These are phyloP conservation scores for Pyricularia grisea DNA, from an alignment of 2,329 filamentous ascomycete species.

Conservation along the genomic window DNA sequence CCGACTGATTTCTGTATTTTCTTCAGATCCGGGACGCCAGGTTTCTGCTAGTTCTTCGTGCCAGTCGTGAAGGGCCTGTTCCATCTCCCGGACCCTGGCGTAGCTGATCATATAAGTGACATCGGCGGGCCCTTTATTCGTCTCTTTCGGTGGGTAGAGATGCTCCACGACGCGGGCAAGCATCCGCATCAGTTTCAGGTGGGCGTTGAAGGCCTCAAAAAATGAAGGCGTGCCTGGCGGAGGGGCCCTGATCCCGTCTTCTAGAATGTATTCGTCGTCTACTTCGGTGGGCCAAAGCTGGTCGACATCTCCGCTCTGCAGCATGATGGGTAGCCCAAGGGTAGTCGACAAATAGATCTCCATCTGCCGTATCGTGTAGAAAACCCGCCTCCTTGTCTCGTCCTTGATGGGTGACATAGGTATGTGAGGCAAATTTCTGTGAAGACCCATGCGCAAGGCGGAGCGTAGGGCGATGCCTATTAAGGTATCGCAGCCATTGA, in stretches of 20 bases:
- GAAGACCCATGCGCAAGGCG: slow-evolving; percentile 65
- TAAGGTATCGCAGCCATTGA: slow-evolving; percentile 73
- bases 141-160: slow-evolving; percentile 54
- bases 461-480: slow-evolving; percentile 69
- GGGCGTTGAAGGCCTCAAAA: slow-evolving; percentile 57
- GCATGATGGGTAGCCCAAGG: slow-evolving; percentile 54
- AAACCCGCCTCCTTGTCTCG: slow-evolving; percentile 54
- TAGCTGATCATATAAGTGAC: slow-evolving; percentile 54
- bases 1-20: too few species aligned
- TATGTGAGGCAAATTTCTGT: slow-evolving; percentile 59
- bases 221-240: slow-evolving; percentile 48
- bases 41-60: slow-evolving; percentile 31
- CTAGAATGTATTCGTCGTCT: slow-evolving; percentile 60
- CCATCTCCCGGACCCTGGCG: slow-evolving; percentile 53
- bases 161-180: slow-evolving; percentile 54
- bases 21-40: too few species aligned
- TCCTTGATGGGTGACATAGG: slow-evolving; percentile 53
- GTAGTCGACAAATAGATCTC: slow-evolving; percentile 61
- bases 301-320: slow-evolving; percentile 56
- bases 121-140: slow-evolving; percentile 35
- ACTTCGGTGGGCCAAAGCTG: slow-evolving; percentile 55
- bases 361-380: slow-evolving; percentile 61
- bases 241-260: slow-evolving; percentile 43
- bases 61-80: slow-evolving; percentile 54
- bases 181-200: slow-evolving; percentile 53